Conservation (phyloP, 1,139 yeast species). For the Taphrina flavorubra region DNA sequence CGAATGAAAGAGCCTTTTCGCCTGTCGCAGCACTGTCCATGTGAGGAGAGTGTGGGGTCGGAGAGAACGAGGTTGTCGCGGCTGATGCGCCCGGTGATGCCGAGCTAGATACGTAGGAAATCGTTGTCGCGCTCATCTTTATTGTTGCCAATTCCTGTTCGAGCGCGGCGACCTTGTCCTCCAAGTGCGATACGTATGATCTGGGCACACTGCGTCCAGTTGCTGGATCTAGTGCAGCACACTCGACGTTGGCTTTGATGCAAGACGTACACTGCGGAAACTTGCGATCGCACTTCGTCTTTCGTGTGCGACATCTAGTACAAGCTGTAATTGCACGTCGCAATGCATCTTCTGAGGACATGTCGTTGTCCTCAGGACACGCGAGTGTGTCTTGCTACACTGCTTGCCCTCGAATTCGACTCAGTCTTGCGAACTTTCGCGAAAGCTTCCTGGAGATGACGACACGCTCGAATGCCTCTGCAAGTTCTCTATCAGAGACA, state of each 20-base stretch:
- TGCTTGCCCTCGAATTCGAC: too few species aligned
- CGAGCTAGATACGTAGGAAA: slow-evolving; percentile 46
- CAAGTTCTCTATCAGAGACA: too few species aligned
- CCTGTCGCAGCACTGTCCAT: slow-evolving; percentile 56
- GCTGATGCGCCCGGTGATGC: slow-evolving; percentile 58
- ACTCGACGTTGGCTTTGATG: slow-evolving; percentile 49
- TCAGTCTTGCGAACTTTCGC: too few species aligned
- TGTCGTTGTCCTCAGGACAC: not conserved
- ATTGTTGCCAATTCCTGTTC: slow-evolving; percentile 59
- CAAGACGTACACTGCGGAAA: slow-evolving; percentile 67
- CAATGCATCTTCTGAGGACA: slow-evolving; percentile 21
- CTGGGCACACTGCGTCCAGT: slow-evolving; percentile 87
- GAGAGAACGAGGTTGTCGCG: slow-evolving; percentile 75
- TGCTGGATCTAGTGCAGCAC: slow-evolving; percentile 84
- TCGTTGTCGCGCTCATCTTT: slow-evolving; percentile 52
- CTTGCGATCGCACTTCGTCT: slow-evolving; percentile 81
- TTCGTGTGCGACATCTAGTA: slow-evolving; percentile 76
- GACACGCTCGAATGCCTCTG: too few species aligned
- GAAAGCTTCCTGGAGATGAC: too few species aligned
- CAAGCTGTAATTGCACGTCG: slow-evolving; percentile 60
- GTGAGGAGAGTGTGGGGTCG: slow-evolving; percentile 74
- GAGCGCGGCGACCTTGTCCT: slow-evolving; percentile 64
- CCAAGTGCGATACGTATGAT: slow-evolving; percentile 72
- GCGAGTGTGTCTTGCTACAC: too few species aligned
- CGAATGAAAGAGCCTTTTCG: slow-evolving; percentile 42